phyloP scores from a whole-genome alignment of 2,329 filamentous ascomycete genomes.

The Metarhizium guizhouense region DNA sequence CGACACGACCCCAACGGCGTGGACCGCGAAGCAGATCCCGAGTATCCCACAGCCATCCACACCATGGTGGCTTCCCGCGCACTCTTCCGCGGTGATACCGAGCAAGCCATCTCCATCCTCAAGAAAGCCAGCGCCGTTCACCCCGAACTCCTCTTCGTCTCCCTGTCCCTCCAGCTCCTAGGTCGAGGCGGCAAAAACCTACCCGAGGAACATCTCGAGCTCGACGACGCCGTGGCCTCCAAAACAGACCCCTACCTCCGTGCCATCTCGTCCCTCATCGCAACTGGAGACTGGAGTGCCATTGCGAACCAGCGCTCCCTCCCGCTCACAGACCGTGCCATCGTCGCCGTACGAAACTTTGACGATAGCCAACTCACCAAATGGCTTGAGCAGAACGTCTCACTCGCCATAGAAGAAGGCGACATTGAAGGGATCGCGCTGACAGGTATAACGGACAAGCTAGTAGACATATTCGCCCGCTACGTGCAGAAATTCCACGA shows the following conservation, averaged over 20 bases:
- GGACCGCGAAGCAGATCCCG: conserved; percentile 32
- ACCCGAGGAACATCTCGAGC: conserved; percentile 42
- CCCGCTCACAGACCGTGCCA: conserved; percentile 64
- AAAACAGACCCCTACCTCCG: conserved; percentile 71
- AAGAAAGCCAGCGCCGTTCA: conserved; percentile 55
- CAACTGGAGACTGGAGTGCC: conserved; percentile 65
- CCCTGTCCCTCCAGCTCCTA: conserved; percentile 56
- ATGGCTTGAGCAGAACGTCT: conserved; percentile 60
- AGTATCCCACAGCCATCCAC: conserved; percentile 45
- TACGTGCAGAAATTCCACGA: conserved; percentile 71
- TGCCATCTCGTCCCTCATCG: conserved; percentile 69
- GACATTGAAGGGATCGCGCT: conserved; percentile 72
- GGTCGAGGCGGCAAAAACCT: conserved; percentile 36
- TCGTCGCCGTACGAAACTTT: conserved; percentile 61
- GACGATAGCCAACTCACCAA: conserved; percentile 51
- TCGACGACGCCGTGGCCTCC: conserved; percentile 49
- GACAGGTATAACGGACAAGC: conserved; percentile 63
- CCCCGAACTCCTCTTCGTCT: conserved; percentile 59
- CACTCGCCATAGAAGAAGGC: conserved; percentile 52
- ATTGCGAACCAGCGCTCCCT: conserved; percentile 67
- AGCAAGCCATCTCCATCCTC: conserved; percentile 60
- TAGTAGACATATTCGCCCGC: conserved; percentile 66
- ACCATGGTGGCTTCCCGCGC: conserved; percentile 72
- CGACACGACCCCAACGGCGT: conserved; percentile 34
- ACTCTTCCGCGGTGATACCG: conserved; percentile 61